These are phyloP conservation scores for Hemileia vastatrix DNA, from an alignment of 1,284 basidiomycete species.

Conservation along the genomic window DNA sequence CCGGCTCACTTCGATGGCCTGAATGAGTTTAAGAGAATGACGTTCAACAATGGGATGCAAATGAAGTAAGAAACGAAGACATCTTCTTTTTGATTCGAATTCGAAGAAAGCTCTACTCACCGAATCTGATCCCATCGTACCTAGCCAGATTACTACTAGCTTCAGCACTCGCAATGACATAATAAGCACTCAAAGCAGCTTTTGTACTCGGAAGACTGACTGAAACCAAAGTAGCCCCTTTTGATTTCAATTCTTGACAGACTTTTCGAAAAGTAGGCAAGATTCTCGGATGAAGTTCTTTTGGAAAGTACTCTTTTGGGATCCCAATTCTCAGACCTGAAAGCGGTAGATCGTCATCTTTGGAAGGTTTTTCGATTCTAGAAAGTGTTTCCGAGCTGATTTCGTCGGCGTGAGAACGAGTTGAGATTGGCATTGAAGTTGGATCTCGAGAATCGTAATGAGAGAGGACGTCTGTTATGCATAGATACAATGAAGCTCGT, in stretches of 20 bases:
- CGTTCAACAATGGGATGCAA: slow-evolving; percentile 16
- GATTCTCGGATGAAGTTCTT: slow-evolving; percentile 55
- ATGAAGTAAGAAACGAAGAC: not conserved
- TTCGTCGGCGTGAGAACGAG: too few species aligned
- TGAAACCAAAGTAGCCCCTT: slow-evolving; percentile 62
- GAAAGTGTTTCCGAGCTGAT: too few species aligned
- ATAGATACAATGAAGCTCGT: not conserved
- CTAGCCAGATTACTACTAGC: slow-evolving; percentile 85
- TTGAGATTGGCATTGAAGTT: slow-evolving; percentile 55
- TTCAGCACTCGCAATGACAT: slow-evolving; percentile 86
- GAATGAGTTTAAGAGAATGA: slow-evolving; percentile 4
- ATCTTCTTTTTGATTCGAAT: not conserved
- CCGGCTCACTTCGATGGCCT: slow-evolving; percentile 9
- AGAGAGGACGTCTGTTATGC: slow-evolving; percentile 54
- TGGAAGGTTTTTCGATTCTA: too few species aligned
- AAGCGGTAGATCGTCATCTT: too few species aligned
- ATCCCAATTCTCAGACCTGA: slow-evolving; percentile 58
- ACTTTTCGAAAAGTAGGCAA: slow-evolving; percentile 50
- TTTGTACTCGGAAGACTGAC: slow-evolving; percentile 68
- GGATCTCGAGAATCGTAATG: slow-evolving; percentile 66
- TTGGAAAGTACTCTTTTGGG: slow-evolving; percentile 72
- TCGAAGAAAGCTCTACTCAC: slow-evolving; percentile 47
- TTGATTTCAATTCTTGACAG: slow-evolving; percentile 51
- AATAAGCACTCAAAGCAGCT: slow-evolving; percentile 83
- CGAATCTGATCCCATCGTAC: slow-evolving; percentile 69